Evolutionary conservation across 331 rosid genomes (phyloP), one percentile per base, ranked within the genome.

Genomic region (Acacia pycnantha): DNA sequence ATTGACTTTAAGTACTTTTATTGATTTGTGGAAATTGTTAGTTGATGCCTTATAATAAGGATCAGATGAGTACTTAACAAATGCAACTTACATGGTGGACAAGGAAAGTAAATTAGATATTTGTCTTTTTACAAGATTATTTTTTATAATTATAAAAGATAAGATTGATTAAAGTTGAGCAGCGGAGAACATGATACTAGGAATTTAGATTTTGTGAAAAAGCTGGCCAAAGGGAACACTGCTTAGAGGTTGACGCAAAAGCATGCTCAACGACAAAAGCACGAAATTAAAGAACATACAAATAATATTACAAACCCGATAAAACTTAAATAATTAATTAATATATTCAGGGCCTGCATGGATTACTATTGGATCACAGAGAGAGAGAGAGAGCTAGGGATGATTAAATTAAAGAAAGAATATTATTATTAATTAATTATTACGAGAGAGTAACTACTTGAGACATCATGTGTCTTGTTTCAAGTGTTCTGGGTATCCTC

Each of bases 181-280:
- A 41, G 46, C 46, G 12, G 12, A 41, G 46, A 53, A 53, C 3
- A 19, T 18, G 64, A 56, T 56, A 12, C 4, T 26, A 16, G 5
- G 24, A 33, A 8, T 65, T 16, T 65, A 33, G 71, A 65, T 31
- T 83, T 88, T 91, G 97, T 93, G 95, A 72, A 84, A 62, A 65
- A 65, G 71, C 43, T 65, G 44, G 71, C 44, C 44, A 31, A 13
- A 83, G 90, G 94, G 85, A 87, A 95, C 97, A 93, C 22, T 74
- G 91, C 88, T 83, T 89, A 77, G 94, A 90, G 89, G 86, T 87
- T 90, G 88, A 89, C 86, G 90, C 82, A 81, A 79, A 87, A 86
- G 91, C 93, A 93, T 90, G 98, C 94, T 77, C 40, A 43, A 84
- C 50, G 92, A 89, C 97, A 87, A 85, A 31, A 89, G 81, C 90